Evolutionary conservation across 208 protist genomes (phyloP), one percentile per base, ranked within the genome.

Genomic region (Leishmania tarentolae): DNA sequence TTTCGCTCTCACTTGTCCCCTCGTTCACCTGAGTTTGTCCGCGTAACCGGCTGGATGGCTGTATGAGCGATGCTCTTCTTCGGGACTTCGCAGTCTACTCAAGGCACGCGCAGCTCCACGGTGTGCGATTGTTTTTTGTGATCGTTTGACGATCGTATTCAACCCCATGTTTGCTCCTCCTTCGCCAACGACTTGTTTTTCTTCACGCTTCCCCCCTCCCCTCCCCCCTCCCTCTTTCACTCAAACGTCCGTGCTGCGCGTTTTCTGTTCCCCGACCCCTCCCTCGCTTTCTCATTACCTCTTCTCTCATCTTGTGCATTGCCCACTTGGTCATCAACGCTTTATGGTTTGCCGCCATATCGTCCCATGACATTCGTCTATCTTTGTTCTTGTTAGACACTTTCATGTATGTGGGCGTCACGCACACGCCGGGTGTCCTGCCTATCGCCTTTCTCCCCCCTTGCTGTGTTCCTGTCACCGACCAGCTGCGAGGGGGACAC

Each of bases 311-410:
- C 31, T 68, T 68, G 61, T 68, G 24, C 61, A 68, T 42, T 15
- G 31, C 31, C 61, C 31, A 40, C 61, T 68, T 31, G 28, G 13
- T 21, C 61, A 24, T 68, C 61, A 68, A 35, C 15, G 31, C 15
- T 17, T 53, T 68, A 68, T 68, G 61, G 31, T 31, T 28, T 31
- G 15, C 40, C 17, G 66, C 68, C 42, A 9, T 35, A 9, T 21
- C 35, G 13, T 42, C 37, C 24, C 28, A 11, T 42, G n/a, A n/a
- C n/a, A n/a, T 6, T 42, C 17, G 3, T 40, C 63, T 28, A 1
- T 28, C 61, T 72, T 68, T 40, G 61, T 31, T 47, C n/a, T 37
- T 52, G 46, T 74, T 74, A 74, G 44, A 74, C 70, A 42, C 42
- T 37, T 53, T 56, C 8, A 4, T 47, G 46, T 15, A 47, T 37